A percentile compares a stretch with the other conserved stretches of the same genome.
These are phyloP conservation scores for Pleurotus pulmonarius DNA, from an alignment of 768 basidiomycete genomes.

Conservation along the genomic window DNA sequence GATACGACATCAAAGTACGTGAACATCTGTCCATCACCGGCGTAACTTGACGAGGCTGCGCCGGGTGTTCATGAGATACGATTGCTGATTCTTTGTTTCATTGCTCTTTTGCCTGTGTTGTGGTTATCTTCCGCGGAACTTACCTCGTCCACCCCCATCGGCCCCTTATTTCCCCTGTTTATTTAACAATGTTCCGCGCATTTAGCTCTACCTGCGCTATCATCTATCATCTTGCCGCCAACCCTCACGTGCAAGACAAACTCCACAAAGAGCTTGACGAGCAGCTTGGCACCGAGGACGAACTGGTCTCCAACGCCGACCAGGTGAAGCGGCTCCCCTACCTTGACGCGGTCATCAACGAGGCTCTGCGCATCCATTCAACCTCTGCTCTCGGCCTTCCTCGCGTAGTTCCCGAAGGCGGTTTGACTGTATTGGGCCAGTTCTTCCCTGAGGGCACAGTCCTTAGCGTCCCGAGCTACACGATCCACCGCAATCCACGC, in stretches of 20 bases:
- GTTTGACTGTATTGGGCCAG: constrained; percentile 54
- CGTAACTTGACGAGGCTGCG: background rate
- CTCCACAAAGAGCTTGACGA: constrained; percentile 76
- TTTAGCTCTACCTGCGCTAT: constrained; percentile 85
- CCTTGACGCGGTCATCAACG: constrained; percentile 85
- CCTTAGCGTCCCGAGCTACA: constrained; percentile 77
- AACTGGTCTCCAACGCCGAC: constrained; percentile 57
- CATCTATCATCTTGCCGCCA: constrained; percentile 73
- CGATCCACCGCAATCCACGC: constrained; percentile 68
- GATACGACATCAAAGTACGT: constrained; percentile 92
- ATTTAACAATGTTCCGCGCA: background rate
- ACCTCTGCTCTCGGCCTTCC: constrained; percentile 84
- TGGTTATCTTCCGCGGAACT: background rate
- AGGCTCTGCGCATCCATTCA: constrained; percentile 80
- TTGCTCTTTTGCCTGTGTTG: background rate
- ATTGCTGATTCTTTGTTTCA: background rate
- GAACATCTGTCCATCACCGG: background rate
- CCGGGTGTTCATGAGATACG: background rate
- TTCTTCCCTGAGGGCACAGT: constrained; percentile 73
- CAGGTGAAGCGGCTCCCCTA: constrained; percentile 74
- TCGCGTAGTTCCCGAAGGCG: constrained; percentile 71
- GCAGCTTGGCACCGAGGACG: constrained; percentile 52
- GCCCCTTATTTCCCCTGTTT: background rate
- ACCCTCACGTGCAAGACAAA: constrained; percentile 61
- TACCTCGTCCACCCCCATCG: background rate